Evolutionary conservation across 768 basidiomycete genomes (phyloP).

Genomic region (Thelephora ganbajun): DNA sequence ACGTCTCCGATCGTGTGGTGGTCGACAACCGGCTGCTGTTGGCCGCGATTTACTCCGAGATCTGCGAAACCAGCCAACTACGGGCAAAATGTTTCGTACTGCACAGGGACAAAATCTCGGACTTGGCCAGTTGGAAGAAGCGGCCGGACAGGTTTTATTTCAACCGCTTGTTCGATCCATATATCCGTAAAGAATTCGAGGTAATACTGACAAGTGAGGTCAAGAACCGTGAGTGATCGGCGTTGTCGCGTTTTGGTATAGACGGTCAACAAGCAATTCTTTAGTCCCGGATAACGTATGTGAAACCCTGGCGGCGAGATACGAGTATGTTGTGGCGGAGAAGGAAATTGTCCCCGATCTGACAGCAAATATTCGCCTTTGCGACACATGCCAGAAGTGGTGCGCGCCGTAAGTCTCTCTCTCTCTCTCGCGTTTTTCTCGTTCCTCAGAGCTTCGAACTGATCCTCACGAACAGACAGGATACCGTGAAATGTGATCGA

Average conservation of each 20-base stretch:
- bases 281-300: constrained; percentile 78
- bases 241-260: constrained; percentile 3
- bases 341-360: constrained; percentile 86
- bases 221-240: constrained; percentile 61
- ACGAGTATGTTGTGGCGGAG: constrained; percentile 93
- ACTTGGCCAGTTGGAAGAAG: constrained; percentile 89
- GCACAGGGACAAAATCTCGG: constrained; percentile 90
- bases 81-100: constrained; percentile 88
- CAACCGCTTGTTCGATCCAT: constrained; percentile 89
- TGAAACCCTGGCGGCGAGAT: constrained; percentile 62
- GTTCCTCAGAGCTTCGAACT: constrained; percentile 10
- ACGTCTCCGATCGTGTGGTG: constrained; percentile 85
- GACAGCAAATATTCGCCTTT: constrained; percentile 74
- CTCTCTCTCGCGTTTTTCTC: constrained; percentile 3
- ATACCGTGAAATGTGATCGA: constrained; percentile 79
- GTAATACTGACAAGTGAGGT: constrained; percentile 79
- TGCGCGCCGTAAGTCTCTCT: constrained; percentile 58
- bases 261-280: constrained; percentile 2
- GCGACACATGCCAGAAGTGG: constrained; percentile 79
- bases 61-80: constrained; percentile 89
- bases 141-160: constrained; percentile 94
- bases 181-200: constrained; percentile 97
- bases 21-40: constrained; percentile 85
- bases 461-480: constrained; percentile 34
- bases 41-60: constrained; percentile 92